Evolutionary conservation across 192 early-diverging fungal species (phyloP), one percentile per base, ranked within the genome.

Genomic region (Backusella morwellensis): DNA sequence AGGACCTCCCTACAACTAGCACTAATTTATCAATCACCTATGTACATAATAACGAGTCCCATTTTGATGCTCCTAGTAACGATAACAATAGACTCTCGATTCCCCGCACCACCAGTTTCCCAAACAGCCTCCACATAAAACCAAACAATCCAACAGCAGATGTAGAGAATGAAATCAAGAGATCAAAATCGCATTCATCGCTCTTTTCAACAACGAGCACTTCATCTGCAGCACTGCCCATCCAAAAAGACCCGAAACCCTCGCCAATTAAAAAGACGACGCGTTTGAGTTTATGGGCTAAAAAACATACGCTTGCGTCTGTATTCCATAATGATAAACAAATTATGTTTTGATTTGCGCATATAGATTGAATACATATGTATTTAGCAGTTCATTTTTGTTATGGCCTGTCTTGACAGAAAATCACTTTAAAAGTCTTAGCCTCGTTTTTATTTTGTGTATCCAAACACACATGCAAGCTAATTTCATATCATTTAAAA

Each of bases 101-200:
- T 29, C 23, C 70, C 21, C 29, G 70, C 50, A 23, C 70, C 1
- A 72, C 44, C 9, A 72, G 70, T 72, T 72, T 72, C 32, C 70
- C 70, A 23, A 72, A 50, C 17, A 50, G 29, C 2, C n/a, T 40
- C 15, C 41, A 67, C 7, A 44, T 44, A 44, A 44, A 44, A 14
- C 42, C 42, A 44, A 44, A 14, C 12, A 6, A 0, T 63, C 2
- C 23, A 29, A 11, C 26, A 29, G 1, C 11, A 63, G 56, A 59
- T 1, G 6, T 21, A 2, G 23, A 63, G 3, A 63, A 63, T n/a
- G 56, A 63, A 29, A 63, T 63, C 9, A 63, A 63, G 12, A 63
- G 56, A 63, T 63, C 56, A 11, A 63, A 63, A 29, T 63, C 56
- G 3, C 56, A 63, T 29, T 63, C 56, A 26, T 63, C 56, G 12